Percentiles rank a stretch among this genome's conserved stretches.
Conservation (phyloP, 345 rosid genomes). For the Linum tenue region DNA sequence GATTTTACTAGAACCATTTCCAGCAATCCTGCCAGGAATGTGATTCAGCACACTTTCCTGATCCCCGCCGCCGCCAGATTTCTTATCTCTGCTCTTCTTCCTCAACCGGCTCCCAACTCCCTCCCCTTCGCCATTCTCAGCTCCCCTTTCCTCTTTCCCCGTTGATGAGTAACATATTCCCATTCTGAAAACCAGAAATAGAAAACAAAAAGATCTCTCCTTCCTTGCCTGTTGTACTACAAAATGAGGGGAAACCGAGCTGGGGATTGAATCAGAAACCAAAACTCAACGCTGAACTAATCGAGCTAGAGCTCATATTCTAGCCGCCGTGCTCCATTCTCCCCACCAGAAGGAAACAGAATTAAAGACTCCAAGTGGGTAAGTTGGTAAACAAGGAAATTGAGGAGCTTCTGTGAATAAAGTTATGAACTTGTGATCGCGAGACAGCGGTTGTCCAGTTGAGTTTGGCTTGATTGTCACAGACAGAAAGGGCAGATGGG, state of each 20-base stretch:
- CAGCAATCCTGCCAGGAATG: constrained; percentile 44
- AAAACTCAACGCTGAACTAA: not conserved
- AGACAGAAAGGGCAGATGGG: not conserved
- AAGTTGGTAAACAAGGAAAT: too few species aligned
- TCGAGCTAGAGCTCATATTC: not conserved
- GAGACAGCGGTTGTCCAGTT: not conserved
- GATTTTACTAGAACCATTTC: constrained; percentile 45
- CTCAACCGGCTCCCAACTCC: not conserved
- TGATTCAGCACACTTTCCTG: constrained; percentile 35
- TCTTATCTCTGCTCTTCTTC: not conserved
- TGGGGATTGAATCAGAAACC: not conserved
- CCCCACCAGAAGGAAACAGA: not conserved
- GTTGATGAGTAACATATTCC: constrained; percentile 59
- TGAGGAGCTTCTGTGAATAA: too few species aligned
- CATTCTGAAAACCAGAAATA: constrained; percentile 23
- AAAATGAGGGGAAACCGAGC: not conserved
- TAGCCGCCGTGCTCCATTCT: not conserved
- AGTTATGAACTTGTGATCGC: too few species aligned
- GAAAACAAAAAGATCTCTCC: not conserved
- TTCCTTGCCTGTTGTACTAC: not conserved
- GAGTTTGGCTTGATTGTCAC: not conserved
- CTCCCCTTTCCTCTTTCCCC: not conserved
- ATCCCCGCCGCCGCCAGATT: constrained; percentile 1
- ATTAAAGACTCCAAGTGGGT: too few species aligned
- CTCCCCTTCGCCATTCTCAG: too few species aligned